Evolutionary conservation across 108 stramenopile genomes (phyloP), one percentile per base, ranked within the genome.

Genomic region (Stephanodiscus triporus): DNA sequence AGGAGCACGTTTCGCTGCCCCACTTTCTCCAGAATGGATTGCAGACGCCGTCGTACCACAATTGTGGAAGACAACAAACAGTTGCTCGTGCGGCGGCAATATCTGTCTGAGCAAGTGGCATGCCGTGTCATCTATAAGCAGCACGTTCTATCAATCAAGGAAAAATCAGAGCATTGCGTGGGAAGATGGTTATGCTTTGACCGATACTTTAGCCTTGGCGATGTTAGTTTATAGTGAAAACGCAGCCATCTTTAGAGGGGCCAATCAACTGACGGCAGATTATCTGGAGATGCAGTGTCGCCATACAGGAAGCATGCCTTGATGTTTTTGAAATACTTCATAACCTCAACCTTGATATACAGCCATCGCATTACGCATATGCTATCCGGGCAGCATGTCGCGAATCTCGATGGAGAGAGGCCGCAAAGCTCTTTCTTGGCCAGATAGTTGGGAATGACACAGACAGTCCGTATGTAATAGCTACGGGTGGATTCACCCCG

Each of bases 401-500:
- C 16, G 87, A 87, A 65, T 75, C 65, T 34, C 63, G 80, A 19
- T 95, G 86, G 87, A 72, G 82, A 34, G 80, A 87, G 48, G 89
- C 93, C 17, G 43, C 89, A 6, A 40, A 78, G 22, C 50, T 95
- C 6, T 95, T 91, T 68, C 74, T 70, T 64, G 49, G 58, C 32
- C 89, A 91, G 53, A 89, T 95, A 26, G 79, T 88, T 72, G 91
- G 89, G 13, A 73, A 79, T 75, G 58, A 30, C 11, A 72, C 53
- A 38, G 84, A 76, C 27, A 50, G 53, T 55, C 23, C 27, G 50
- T 60, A 73, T 38, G 77, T 63, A 34, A 70, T 75, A 13, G 81
- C 86, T 27, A 63, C 84, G 22, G 76, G 77, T 63, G 68, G 82
- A 16, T 72, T 70, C 17, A 59, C 83, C 20, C 59, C 78, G 7